Evolutionary conservation across 2,329 filamentous ascomycete species (phyloP).

Genomic region (Meredithiella fracta): DNA sequence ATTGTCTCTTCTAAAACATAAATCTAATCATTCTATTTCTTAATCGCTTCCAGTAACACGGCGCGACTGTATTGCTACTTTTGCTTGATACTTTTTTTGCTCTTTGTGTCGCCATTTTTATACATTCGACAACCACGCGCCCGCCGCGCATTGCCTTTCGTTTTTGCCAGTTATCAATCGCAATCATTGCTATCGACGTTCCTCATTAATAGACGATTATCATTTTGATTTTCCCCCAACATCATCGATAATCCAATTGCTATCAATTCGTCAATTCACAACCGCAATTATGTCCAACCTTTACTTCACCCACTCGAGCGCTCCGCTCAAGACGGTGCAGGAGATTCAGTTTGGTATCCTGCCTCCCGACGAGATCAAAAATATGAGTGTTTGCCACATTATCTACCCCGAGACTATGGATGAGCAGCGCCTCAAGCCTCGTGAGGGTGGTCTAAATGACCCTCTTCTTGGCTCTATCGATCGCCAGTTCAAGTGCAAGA

Average conservation of each 20-base stretch:
- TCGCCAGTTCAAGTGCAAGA: slow-evolving; percentile 86
- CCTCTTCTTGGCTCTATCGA: slow-evolving; percentile 93
- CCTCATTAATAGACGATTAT: not conserved
- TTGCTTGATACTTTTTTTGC: slow-evolving; percentile 1
- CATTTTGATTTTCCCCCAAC: not conserved
- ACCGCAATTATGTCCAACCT: slow-evolving; percentile 70
- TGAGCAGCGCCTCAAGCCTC: slow-evolving; percentile 77
- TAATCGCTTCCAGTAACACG: not conserved
- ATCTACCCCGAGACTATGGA: slow-evolving; percentile 99
- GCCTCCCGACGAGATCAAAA: slow-evolving; percentile 97
- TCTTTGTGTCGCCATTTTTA: not conserved
- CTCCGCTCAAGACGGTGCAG: slow-evolving; percentile 91
- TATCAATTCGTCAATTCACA: slow-evolving; percentile 16
- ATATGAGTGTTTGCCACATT: slow-evolving; percentile 92
- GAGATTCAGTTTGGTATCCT: slow-evolving; percentile 98
- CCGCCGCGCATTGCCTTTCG: not conserved
- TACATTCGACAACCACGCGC: not conserved
- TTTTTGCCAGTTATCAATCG: not conserved
- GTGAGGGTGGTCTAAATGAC: slow-evolving; percentile 85
- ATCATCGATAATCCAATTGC: slow-evolving; percentile 1
- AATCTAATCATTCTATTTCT: not conserved
- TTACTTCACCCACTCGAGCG: slow-evolving; percentile 78
- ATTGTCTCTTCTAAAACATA: not conserved
- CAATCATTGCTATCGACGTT: not conserved
- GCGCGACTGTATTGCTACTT: slow-evolving; percentile 7